Percentiles rank a stretch among this genome's conserved stretches.
phyloP scores from a whole-genome alignment of 2,329 filamentous ascomycete species.

The Neonectria hederae region DNA sequence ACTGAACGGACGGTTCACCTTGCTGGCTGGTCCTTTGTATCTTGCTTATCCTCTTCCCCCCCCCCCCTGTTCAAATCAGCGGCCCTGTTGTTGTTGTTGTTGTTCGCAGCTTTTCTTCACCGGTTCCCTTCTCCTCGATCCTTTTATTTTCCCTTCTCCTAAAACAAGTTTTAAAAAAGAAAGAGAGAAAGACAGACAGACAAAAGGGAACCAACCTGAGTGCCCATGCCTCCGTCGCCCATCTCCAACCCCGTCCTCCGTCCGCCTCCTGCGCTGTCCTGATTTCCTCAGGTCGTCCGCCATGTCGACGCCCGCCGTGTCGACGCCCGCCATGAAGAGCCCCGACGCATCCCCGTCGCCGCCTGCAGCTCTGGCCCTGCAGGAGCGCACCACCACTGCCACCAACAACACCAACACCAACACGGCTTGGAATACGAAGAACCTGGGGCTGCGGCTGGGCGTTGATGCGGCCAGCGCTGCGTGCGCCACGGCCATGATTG shows the following conservation, averaged over 20 bases:
- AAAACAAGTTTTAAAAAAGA: background rate
- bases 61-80: background rate
- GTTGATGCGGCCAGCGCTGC: conserved; percentile 76
- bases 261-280: background rate
- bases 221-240: conserved; percentile 14
- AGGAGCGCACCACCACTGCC: conserved; percentile 16
- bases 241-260: background rate
- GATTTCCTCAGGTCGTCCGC: background rate
- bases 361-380: conserved; percentile 30
- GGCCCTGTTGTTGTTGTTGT: background rate
- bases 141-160: background rate
- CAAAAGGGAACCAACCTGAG: background rate
- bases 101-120: background rate
- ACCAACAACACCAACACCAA: background rate
- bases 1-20: background rate
- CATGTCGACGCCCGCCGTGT: background rate
- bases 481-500: conserved; percentile 78
- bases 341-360: conserved; percentile 16
- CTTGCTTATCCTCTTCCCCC: background rate
- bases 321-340: conserved; percentile 15
- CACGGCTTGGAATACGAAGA: conserved; percentile 76
- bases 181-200: background rate
- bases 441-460: conserved; percentile 72
- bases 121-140: background rate
- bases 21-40: background rate